Conservation (phyloP, 371 early-diverging fungal species). For the Dinochytrium kinnereticum region DNA sequence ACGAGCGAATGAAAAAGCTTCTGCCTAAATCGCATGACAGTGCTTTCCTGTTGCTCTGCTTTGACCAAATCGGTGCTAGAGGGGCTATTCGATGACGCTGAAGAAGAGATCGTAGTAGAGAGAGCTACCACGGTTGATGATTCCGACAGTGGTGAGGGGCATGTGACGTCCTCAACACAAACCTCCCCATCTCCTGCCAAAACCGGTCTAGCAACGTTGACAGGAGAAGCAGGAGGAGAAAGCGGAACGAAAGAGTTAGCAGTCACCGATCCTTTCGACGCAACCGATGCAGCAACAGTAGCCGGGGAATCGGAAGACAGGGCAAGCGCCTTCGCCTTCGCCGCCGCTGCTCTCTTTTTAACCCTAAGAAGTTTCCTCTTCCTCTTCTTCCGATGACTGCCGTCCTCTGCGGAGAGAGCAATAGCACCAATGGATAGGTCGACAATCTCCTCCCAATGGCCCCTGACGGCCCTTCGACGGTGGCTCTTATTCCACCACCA, state of each 20-base stretch:
- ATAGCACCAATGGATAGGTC: background rate
- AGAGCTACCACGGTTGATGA: background rate
- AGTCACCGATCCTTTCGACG: background rate
- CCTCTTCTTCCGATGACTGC: background rate
- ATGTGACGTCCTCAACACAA: background rate
- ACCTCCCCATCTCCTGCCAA: background rate
- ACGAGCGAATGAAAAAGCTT: slow-evolving; percentile 41
- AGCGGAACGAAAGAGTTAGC: background rate
- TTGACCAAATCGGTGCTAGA: slow-evolving; percentile 7
- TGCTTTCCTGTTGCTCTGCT: slow-evolving; percentile 14
- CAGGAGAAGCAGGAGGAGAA: background rate
- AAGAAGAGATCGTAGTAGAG: background rate
- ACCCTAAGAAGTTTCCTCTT: background rate
- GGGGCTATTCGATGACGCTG: background rate
- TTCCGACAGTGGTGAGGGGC: background rate
- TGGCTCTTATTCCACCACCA: slow-evolving; percentile 37
- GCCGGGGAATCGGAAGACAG: background rate
- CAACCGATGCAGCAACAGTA: background rate
- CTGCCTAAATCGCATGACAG: slow-evolving; percentile 27
- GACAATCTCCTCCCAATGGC: slow-evolving; percentile 31
- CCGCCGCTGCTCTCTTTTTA: background rate
- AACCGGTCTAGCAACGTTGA: background rate
- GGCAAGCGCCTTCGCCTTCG: background rate
- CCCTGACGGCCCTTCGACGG: slow-evolving; percentile 21
- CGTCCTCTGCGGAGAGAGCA: background rate